Conservation (phyloP, 805 yeast species). For the Candida dajiaensis region DNA sequence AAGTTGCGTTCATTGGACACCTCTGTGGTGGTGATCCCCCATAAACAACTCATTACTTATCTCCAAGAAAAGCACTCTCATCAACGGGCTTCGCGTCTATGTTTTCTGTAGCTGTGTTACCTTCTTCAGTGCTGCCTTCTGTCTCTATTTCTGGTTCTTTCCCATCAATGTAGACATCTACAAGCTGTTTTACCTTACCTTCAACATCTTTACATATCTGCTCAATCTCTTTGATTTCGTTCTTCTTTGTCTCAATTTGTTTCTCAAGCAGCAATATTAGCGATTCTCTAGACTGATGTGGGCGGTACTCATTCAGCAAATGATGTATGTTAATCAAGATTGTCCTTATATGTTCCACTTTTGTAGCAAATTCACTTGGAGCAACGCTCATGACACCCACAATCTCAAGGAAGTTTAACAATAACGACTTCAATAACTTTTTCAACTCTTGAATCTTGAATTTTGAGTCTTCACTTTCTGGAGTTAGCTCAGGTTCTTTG, state of each 20-base stretch:
- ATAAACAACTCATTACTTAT: background rate
- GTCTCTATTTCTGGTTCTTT: conserved; percentile 1
- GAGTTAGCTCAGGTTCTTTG: conserved; percentile 20
- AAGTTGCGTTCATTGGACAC: background rate
- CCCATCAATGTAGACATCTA: conserved; percentile 23
- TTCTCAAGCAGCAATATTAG: conserved; percentile 67
- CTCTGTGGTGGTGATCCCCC: background rate
- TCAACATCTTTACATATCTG: conserved; percentile 36
- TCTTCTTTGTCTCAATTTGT: conserved; percentile 58
- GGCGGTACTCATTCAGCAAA: conserved; percentile 82
- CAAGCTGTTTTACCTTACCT: conserved; percentile 29
- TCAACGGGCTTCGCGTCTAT: background rate
- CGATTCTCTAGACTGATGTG: conserved; percentile 92
- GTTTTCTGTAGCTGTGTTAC: background rate
- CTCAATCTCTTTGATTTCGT: conserved; percentile 42
- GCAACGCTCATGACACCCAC: conserved; percentile 70
- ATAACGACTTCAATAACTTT: conserved; percentile 68
- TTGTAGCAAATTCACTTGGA: conserved; percentile 56
- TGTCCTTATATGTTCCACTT: conserved; percentile 74
- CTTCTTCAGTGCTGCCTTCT: background rate
- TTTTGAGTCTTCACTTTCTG: conserved; percentile 35
- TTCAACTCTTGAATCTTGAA: conserved; percentile 66
- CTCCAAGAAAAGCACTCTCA: background rate
- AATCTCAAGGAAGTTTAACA: conserved; percentile 76
- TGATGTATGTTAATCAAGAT: conserved; percentile 89